A percentile compares a stretch with the other conserved stretches of the same genome.
phyloP scores from a whole-genome alignment of 345 rosid genomes.

The Corchorus capsularis region DNA sequence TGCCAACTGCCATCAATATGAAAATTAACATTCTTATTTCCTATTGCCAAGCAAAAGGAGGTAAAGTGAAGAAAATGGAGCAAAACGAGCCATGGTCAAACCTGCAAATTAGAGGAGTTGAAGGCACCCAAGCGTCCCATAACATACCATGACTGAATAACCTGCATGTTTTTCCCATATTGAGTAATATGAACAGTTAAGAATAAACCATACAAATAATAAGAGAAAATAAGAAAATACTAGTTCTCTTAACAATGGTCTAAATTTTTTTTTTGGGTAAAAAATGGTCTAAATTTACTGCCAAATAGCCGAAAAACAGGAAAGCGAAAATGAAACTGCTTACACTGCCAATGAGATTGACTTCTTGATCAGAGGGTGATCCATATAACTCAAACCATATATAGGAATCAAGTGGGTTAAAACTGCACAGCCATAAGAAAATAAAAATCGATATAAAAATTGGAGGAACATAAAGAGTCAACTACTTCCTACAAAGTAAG shows the following conservation, averaged over 20 bases:
- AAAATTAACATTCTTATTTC: constrained; percentile 8
- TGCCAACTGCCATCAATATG: constrained; percentile 57
- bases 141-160: constrained; percentile 90
- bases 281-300: constrained; percentile 6
- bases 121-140: constrained; percentile 96
- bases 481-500: not conserved
- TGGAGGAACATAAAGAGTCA: not conserved
- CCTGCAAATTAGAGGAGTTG: constrained; percentile 94
- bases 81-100: constrained; percentile 31
- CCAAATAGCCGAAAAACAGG: not conserved
- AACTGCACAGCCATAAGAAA: constrained; percentile 48
- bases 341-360: constrained; percentile 81
- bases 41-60: constrained; percentile 2
- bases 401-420: constrained; percentile 78
- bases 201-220: not conserved
- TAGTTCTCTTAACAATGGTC: not conserved
- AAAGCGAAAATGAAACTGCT: constrained; percentile 31
- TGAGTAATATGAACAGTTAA: not conserved
- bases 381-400: constrained; percentile 92
- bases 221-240: not conserved
- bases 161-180: constrained; percentile 44
- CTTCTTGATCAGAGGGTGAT: constrained; percentile 82
- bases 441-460: not conserved
- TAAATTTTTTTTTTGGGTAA: too few relatives aligned
- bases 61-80: not conserved